A percentile compares a stretch with the other conserved stretches of the same genome.
Evolutionary conservation across 1,284 basidiomycete genomes (phyloP).

Genomic region (Pholiota adiposa): DNA sequence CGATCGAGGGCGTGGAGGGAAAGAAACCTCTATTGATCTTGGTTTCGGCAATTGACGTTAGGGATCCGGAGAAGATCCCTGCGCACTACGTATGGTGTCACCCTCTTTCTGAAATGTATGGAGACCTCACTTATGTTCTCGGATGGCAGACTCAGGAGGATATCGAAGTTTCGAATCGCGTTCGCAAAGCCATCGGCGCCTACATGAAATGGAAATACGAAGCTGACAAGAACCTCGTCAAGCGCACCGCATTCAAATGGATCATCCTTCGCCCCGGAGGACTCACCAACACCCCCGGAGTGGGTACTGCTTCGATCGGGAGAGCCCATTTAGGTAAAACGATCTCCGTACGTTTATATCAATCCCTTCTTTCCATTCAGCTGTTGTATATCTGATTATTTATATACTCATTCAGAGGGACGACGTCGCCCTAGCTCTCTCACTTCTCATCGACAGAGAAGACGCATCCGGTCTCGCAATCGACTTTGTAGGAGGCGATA

Average conservation of each 20-base stretch:
- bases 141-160: conserved; percentile 49
- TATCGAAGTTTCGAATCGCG: conserved; percentile 46
- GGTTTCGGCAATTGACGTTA: conserved; percentile 67
- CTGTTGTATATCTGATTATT: no score
- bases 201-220: conserved; percentile 73
- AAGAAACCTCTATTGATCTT: conserved; percentile 60
- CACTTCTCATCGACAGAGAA: conserved; percentile 53
- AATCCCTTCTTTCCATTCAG: no score
- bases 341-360: conserved; percentile 48
- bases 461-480: conserved; percentile 63
- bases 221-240: conserved; percentile 69
- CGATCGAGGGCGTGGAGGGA: conserved; percentile 57
- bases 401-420: conserved; percentile 55
- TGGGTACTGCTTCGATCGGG: conserved; percentile 59
- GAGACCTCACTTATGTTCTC: not conserved
- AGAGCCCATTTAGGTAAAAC: conserved; percentile 50
- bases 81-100: conserved; percentile 57
- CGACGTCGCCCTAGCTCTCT: conserved; percentile 60
- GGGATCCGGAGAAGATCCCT: conserved; percentile 58
- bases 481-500: conserved; percentile 63
- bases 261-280: conserved; percentile 72
- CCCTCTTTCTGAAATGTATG: not conserved
- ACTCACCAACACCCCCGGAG: conserved; percentile 57
- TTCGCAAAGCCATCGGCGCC: conserved; percentile 44
- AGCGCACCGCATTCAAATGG: conserved; percentile 65